Evolutionary conservation across 768 basidiomycete species (phyloP), one percentile per base, ranked within the genome.

Genomic region (Macrocybe gigantea): DNA sequence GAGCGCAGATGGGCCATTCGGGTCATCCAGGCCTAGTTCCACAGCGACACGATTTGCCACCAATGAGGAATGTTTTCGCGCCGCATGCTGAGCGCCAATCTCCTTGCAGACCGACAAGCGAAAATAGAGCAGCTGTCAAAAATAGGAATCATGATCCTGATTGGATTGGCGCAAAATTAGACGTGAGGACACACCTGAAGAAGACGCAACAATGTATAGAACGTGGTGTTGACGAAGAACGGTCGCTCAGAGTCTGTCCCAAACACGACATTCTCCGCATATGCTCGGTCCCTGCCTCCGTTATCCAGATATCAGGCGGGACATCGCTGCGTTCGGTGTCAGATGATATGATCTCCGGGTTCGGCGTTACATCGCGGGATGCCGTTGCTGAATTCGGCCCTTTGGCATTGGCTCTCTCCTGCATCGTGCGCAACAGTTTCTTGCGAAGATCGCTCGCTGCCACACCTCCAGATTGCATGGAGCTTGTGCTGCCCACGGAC

Each of bases 221-320:
- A 90, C 14, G 91, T 87, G 41, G 90, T 92, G 67, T 97, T 96
- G 49, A 80, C 80, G 66, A 95, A 98, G 66, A 97, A 90, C 7
- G 85, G 78, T 40, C 74, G 70, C 46, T 67, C 73, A 44, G 55
- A 46, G 48, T 70, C 69, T n/a, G 64, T 43, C 33, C 44, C 53
- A 33, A 48, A 49, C 10, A 57, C 51, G 51, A 59, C 44, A 49
- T 51, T 51, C 33, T 66, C 61, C 29, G 54, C 29, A 53, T 44
- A 51, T 39, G 63, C 32, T 60, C 57, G n/a, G 64, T 55, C 35
- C 60, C 60, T n/a, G 67, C 62, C 54, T 82, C 82, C 49, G 67
- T 71, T 48, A 85, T 78, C 85, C 85, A 87, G 29, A 77, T 63
- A 54, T 85, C 82, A 29, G 71, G 64, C 45, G 60, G 59, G 58